Evolutionary conservation across 768 basidiomycete species (phyloP).

Genomic region (Russula sp.): DNA sequence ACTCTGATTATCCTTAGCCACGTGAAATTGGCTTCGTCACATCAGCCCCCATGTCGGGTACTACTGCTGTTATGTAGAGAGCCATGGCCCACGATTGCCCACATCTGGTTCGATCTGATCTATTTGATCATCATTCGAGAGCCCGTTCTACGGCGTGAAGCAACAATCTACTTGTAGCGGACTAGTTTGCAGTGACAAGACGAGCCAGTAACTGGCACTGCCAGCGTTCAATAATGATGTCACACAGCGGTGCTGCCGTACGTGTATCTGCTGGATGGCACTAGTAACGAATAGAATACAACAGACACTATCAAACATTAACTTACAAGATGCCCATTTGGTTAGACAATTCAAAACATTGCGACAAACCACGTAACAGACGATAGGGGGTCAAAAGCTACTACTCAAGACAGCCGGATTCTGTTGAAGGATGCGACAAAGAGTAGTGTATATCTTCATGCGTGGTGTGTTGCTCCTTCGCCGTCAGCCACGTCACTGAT

Average conservation of each 20-base stretch:
- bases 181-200: neutral
- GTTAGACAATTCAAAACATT: neutral
- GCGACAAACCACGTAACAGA: neutral
- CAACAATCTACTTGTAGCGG: neutral
- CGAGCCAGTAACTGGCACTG: neutral
- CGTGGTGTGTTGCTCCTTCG: neutral
- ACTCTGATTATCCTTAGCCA: neutral
- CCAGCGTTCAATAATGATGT: neutral
- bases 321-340: neutral
- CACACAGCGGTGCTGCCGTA: neutral
- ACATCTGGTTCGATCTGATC: neutral
- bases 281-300: neutral
- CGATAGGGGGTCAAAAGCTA: neutral
- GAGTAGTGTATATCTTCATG: neutral
- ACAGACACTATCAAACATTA: neutral
- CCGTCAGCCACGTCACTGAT: conserved; percentile 10
- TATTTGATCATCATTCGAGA: neutral
- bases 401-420: neutral
- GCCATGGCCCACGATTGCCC: neutral
- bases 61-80: neutral
- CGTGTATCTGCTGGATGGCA: neutral
- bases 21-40: neutral
- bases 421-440: neutral
- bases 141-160: neutral
- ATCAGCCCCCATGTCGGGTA: neutral